Percentiles rank a stretch among this genome's conserved stretches.
These are phyloP conservation scores for Tympanopsis confertula DNA, from an alignment of 2,329 filamentous ascomycete genomes.

Conservation along the genomic window DNA sequence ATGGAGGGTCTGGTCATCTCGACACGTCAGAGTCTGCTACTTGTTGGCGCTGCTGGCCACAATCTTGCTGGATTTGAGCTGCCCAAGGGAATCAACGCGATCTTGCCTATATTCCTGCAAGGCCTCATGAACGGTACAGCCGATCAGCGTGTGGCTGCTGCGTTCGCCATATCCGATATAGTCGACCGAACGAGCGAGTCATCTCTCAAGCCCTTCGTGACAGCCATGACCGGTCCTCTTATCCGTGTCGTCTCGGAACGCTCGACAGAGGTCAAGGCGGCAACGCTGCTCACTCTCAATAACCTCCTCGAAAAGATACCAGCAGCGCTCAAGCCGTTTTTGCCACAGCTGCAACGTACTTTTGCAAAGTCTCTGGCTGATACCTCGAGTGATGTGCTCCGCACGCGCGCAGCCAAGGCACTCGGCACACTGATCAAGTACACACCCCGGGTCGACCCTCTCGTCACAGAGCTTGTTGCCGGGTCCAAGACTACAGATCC, in stretches of 20 bases:
- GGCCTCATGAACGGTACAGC: constrained; percentile 91
- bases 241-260: constrained; percentile 96
- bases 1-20: constrained; percentile 92
- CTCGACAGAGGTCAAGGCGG: constrained; percentile 89
- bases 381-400: constrained; percentile 76
- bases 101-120: constrained; percentile 92
- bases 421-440: constrained; percentile 90
- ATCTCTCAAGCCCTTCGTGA: constrained; percentile 85
- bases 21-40: constrained; percentile 73
- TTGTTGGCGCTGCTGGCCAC: constrained; percentile 76
- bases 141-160: constrained; percentile 84
- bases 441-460: constrained; percentile 85
- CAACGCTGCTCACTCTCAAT: constrained; percentile 86
- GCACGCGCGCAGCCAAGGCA: constrained; percentile 82
- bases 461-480: constrained; percentile 82
- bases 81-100: constrained; percentile 92
- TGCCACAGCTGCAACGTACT: constrained; percentile 90
- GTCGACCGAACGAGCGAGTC: constrained; percentile 83
- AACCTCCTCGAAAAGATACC: constrained; percentile 95
- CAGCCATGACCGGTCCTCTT: constrained; percentile 90
- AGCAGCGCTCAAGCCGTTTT: constrained; percentile 84
- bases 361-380: constrained; percentile 95
- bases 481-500: constrained; percentile 81
- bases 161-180: constrained; percentile 88
- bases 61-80: constrained; percentile 79